phyloP scores from a whole-genome alignment of 2,329 filamentous ascomycete species.

The Trichoderma atrobrunneum region DNA sequence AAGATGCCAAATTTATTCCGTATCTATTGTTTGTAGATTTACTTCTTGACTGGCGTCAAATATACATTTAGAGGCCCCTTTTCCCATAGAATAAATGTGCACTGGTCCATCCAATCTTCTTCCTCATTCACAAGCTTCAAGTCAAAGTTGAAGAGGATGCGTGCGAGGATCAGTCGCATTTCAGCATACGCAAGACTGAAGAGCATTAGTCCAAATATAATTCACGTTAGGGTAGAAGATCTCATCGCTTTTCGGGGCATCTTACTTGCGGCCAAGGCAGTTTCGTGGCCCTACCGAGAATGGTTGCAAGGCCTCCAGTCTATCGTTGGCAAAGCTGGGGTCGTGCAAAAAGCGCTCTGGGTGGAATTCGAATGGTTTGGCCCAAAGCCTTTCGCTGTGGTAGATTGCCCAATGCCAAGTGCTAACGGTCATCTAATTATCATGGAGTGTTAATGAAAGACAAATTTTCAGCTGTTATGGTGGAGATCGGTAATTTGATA shows the following conservation, averaged over 20 bases:
- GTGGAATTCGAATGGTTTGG: neutral
- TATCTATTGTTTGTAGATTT: neutral
- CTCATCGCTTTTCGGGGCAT: neutral
- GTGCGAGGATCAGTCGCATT: neutral
- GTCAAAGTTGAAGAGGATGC: neutral
- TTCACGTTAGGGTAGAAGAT: too few species aligned
- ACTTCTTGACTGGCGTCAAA: neutral
- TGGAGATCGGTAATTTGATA: too few species aligned
- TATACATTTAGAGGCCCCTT: neutral
- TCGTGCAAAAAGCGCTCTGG: neutral
- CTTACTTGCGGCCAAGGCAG: neutral
- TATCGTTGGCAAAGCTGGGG: neutral
- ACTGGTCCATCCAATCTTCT: neutral
- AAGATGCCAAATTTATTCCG: neutral
- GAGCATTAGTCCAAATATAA: neutral
- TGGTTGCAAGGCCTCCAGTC: neutral
- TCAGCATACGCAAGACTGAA: neutral
- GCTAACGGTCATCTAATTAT: neutral
- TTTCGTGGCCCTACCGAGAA: neutral
- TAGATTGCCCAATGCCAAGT: neutral
- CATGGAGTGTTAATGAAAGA: too few species aligned
- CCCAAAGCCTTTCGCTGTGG: neutral
- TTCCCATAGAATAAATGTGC: neutral
- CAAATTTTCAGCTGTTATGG: too few species aligned
- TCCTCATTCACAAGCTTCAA: neutral